Evolutionary conservation across 108 stramenopile species (phyloP).

Genomic region (Discostella stelligeroides): DNA sequence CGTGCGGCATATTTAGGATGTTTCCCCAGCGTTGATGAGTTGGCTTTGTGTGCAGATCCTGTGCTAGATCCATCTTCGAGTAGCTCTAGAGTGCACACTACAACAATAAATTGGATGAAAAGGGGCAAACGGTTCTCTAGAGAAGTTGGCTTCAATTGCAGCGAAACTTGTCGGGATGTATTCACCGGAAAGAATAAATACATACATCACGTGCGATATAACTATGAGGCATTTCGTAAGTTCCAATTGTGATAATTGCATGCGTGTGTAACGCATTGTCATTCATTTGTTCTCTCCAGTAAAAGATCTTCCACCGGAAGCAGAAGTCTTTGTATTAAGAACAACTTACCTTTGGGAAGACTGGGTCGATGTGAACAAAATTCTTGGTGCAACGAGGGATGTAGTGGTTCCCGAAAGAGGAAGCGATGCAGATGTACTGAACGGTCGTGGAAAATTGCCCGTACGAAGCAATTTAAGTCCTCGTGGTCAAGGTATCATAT

Average conservation of each 20-base stretch:
- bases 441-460: slow-evolving; percentile 19
- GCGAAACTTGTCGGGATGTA: slow-evolving; percentile 4
- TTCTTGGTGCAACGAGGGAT: slow-evolving; percentile 29
- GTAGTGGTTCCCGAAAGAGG: slow-evolving; percentile 7
- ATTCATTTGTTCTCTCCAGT: slow-evolving; percentile 1
- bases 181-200: background rate
- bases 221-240: slow-evolving; percentile 20
- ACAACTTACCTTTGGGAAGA: slow-evolving; percentile 62
- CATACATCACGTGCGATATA: slow-evolving; percentile 3
- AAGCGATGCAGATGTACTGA: slow-evolving; percentile 9
- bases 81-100: slow-evolving; percentile 1
- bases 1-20: slow-evolving; percentile 10
- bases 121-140: background rate
- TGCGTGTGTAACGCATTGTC: background rate
- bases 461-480: slow-evolving; percentile 46
- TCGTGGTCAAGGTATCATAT: slow-evolving; percentile 35
- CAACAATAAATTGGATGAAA: background rate
- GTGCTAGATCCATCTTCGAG: too few species aligned
- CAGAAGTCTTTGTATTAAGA: slow-evolving; percentile 49
- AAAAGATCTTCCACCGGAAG: slow-evolving; percentile 6
- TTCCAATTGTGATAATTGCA: background rate
- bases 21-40: slow-evolving; percentile 17
- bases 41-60: slow-evolving; percentile 8
- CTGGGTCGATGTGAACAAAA: slow-evolving; percentile 53
- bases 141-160: slow-evolving; percentile 5